These are phyloP conservation scores for Botrytis elliptica DNA, from an alignment of 2,329 filamentous ascomycete species.

Conservation along the genomic window DNA sequence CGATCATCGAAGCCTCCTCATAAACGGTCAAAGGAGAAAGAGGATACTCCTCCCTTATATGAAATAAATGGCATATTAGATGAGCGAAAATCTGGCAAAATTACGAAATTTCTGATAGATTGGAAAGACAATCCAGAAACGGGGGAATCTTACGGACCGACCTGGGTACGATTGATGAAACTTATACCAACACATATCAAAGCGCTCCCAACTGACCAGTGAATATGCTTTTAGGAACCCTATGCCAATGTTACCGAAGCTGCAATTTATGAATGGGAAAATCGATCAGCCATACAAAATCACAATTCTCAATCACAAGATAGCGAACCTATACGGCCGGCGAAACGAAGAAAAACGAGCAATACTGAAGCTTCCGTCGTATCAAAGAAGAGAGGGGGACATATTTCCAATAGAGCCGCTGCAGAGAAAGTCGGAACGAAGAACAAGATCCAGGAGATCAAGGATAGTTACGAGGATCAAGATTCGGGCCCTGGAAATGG, in stretches of 20 bases:
- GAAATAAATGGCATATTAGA: slow-evolving; percentile 25
- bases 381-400: slow-evolving; percentile 18
- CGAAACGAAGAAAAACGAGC: slow-evolving; percentile 26
- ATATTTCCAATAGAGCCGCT: slow-evolving; percentile 22
- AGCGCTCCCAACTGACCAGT: background rate
- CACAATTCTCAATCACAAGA: slow-evolving; percentile 15
- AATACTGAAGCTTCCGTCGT: background rate
- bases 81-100: slow-evolving; percentile 24
- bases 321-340: slow-evolving; percentile 27
- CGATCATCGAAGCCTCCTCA: background rate
- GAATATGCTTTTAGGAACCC: slow-evolving; percentile 32
- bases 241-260: slow-evolving; percentile 17
- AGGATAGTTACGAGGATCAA: slow-evolving; percentile 34
- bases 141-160: slow-evolving; percentile 48
- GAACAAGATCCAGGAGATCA: slow-evolving; percentile 26
- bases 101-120: slow-evolving; percentile 51
- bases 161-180: slow-evolving; percentile 48
- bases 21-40: background rate
- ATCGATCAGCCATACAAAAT: background rate
- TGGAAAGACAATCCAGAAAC: slow-evolving; percentile 55
- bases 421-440: slow-evolving; percentile 21
- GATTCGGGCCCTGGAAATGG: slow-evolving; percentile 10
- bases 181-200: background rate
- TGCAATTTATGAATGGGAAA: slow-evolving; percentile 23
- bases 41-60: background rate